Base-by-base conservation (phyloP, 2,329 filamentous ascomycete species). In the Clathrospora elynae region DNA sequence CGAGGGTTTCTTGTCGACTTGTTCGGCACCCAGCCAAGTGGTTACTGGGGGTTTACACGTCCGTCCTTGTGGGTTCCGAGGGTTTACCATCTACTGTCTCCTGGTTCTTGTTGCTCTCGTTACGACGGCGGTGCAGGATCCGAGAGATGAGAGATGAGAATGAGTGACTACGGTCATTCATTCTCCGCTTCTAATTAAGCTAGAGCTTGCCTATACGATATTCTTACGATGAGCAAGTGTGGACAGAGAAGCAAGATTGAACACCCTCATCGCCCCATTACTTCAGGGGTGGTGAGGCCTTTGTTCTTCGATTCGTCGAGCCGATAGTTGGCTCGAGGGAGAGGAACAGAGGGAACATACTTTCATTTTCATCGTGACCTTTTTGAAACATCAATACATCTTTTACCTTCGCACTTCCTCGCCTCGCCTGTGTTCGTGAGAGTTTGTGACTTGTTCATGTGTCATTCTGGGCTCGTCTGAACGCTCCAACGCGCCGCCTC, bases 201-300 rank as follows among this genome's bases (percentile, higher is more conserved):
- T 72, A 72, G 70, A 72, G 70, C 69, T 64, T 59, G 62, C 55
- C 68, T 51, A 55, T 61, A 62, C 59, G 67, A 55, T 61, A 62
- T 61, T 53, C 38, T 54, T 49, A 67, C 64, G 68, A 53, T 66
- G 53, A 59, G 56, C 61, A 58, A 71, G 69, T 72, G 70, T 72
- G 68, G 68, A 72, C 69, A 72, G 61, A 56, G 65, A 68, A 69
- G 69, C 69, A 53, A 72, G 56, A 71, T 50, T 51, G 47, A 66
- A 54, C 43, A 36, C 45, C 45, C 44, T 48, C 55, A 52, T 48
- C 42, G 44, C 49, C 56, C 50, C n/a, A 36, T 51, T 61, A 58
- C 58, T 53, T 63, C 58, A 53, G 56, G n/a, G 59, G 57, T 49
- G 53, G 47, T 56, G 57, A 55, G 56, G 62, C 59, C 62, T 67